Evolutionary conservation across 1,284 basidiomycete species (phyloP).

Genomic region (Fomes fomentarius): DNA sequence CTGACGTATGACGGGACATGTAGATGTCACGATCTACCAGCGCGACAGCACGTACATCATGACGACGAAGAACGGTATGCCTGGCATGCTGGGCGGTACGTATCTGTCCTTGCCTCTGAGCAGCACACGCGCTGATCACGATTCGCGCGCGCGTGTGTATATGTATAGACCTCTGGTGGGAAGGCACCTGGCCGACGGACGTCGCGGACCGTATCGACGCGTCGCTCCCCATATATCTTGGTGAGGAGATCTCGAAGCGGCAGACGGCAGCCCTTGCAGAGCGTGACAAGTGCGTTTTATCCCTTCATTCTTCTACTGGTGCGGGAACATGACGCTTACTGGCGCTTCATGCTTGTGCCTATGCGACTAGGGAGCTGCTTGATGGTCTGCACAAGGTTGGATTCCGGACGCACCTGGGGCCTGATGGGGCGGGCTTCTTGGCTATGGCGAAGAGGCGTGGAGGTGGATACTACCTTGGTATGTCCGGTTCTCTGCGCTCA

Average conservation of each 20-base stretch:
- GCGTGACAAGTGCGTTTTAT: constrained; percentile 46
- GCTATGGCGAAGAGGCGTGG: constrained; percentile 42
- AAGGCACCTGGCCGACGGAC: constrained; percentile 51
- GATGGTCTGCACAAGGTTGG: constrained; percentile 60
- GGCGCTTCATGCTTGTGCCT: too few species aligned
- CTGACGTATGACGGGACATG: background rate
- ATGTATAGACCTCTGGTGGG: constrained; percentile 50
- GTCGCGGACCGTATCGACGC: constrained; percentile 55
- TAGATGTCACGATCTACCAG: constrained; percentile 66
- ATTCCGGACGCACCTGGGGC: constrained; percentile 60
- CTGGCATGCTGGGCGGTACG: constrained; percentile 39
- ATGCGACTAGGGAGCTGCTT: constrained; percentile 47
- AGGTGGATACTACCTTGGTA: constrained; percentile 49
- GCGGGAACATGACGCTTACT: too few species aligned
- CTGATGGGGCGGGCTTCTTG: constrained; percentile 55
- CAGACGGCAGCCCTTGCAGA: constrained; percentile 50
- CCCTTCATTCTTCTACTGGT: background rate
- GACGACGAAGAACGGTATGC: constrained; percentile 49
- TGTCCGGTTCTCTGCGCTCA: constrained; percentile 6
- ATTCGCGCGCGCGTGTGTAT: background rate
- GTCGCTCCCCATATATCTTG: constrained; percentile 50
- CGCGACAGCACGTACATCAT: constrained; percentile 66
- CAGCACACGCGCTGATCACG: too few species aligned
- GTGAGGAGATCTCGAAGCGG: constrained; percentile 51
- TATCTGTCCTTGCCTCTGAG: constrained; percentile 4